Percentiles rank a stretch among this genome's conserved stretches.
Conservation (phyloP, 2,329 filamentous ascomycete species). For the Atkinsonella hypoxylon region DNA sequence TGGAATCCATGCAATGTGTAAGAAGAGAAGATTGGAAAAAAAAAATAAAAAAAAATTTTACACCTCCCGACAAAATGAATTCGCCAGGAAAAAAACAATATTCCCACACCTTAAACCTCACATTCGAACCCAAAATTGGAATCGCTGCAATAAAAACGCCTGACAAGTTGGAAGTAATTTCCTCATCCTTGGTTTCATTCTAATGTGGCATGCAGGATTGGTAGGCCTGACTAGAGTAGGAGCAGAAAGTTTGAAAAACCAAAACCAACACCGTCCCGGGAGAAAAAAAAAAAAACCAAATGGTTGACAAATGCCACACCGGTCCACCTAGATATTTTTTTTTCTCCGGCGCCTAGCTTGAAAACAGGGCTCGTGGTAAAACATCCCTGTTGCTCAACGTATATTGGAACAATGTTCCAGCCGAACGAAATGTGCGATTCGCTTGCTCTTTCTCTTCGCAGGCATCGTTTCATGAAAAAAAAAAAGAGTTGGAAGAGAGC, state of each 20-base stretch:
- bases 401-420: neutral
- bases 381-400: neutral
- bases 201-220: conserved; percentile 2
- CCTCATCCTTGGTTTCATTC: neutral
- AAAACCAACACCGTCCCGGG: neutral
- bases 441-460: neutral
- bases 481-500: no score
- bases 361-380: neutral
- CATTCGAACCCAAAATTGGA: neutral
- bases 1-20: conserved; percentile 3
- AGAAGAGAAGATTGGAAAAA: neutral
- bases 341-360: neutral
- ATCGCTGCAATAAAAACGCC: neutral
- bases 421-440: neutral
- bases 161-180: neutral
- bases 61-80: neutral
- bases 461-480: neutral
- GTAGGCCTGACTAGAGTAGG: neutral
- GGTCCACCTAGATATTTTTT: neutral
- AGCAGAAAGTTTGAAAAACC: neutral
- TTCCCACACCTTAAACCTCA: neutral
- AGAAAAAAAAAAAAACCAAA: neutral
- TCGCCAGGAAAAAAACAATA: neutral
- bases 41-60: neutral
- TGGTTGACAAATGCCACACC: neutral